These are phyloP conservation scores for Taphrina pruni DNA, from an alignment of 1,139 yeast species.

Conservation along the genomic window DNA sequence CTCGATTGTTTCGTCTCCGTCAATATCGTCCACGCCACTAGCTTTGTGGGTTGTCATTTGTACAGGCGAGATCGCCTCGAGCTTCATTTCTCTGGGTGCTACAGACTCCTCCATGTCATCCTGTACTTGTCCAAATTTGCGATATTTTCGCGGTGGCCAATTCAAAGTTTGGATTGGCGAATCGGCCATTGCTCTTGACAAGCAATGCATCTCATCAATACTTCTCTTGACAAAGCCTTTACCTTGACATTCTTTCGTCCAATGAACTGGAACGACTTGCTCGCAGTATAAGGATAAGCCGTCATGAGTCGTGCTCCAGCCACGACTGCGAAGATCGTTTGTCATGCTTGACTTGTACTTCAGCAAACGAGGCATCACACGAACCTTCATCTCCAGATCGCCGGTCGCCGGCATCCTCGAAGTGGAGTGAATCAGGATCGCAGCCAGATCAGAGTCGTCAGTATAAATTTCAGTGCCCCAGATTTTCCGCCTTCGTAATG, in stretches of 20 bases:
- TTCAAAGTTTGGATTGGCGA: not conserved
- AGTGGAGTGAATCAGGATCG: slow-evolving; percentile 66
- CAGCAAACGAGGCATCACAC: slow-evolving; percentile 71
- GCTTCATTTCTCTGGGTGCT: not conserved
- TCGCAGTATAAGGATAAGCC: slow-evolving; percentile 70
- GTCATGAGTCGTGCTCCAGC: slow-evolving; percentile 71
- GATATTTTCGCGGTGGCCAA: slow-evolving; percentile 27
- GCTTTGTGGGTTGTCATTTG: not conserved
- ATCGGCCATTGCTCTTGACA: not conserved
- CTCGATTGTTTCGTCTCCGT: slow-evolving; percentile 37
- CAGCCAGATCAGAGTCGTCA: slow-evolving; percentile 85
- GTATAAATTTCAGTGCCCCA: slow-evolving; percentile 96
- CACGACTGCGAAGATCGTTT: slow-evolving; percentile 72
- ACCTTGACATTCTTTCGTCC: slow-evolving; percentile 22
- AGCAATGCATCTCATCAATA: slow-evolving; percentile 12
- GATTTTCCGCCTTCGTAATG: slow-evolving; percentile 56
- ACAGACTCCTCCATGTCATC: not conserved
- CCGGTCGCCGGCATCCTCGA: slow-evolving; percentile 58
- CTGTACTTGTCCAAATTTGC: slow-evolving; percentile 1
- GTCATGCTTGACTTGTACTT: slow-evolving; percentile 67
- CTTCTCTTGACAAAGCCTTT: slow-evolving; percentile 30
- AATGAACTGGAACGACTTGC: slow-evolving; percentile 28
- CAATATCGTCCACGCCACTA: not conserved
- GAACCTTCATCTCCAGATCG: slow-evolving; percentile 59
- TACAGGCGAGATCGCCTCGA: not conserved